Conservation (phyloP, 2,329 filamentous ascomycete genomes). For the Gremmenia infestans region DNA sequence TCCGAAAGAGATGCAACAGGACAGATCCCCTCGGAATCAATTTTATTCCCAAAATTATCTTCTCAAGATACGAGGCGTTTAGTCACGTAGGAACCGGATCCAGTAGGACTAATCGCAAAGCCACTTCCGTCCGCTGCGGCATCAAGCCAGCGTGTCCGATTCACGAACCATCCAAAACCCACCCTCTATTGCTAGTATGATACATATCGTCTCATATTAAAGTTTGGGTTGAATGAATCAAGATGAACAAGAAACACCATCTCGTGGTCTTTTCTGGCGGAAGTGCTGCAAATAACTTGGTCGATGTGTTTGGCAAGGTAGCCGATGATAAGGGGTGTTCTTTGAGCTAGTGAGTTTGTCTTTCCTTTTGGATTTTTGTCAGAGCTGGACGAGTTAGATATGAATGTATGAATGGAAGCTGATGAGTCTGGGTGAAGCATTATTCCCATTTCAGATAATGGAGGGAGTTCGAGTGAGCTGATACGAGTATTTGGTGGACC, state of each 20-base stretch:
- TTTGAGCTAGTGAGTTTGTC: conserved; percentile 30
- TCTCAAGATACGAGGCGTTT: not conserved
- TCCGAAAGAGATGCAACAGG: too few species aligned
- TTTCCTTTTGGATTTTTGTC: not conserved
- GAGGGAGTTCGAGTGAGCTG: conserved; percentile 87
- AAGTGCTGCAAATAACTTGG: conserved; percentile 89
- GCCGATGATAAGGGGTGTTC: conserved; percentile 32
- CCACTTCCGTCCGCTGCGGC: not conserved
- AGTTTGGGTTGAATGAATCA: not conserved
- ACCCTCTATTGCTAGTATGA: not conserved
- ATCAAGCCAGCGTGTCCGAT: not conserved
- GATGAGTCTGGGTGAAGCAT: conserved; percentile 63
- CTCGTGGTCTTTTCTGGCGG: conserved; percentile 86
- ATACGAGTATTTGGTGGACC: conserved; percentile 93
- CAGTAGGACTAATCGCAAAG: not conserved
- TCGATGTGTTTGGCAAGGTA: conserved; percentile 74
- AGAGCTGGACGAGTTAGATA: not conserved
- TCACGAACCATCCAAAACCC: not conserved
- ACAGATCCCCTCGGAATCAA: too few species aligned
- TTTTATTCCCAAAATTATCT: too few species aligned
- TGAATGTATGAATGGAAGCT: conserved; percentile 1
- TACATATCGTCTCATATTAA: not conserved
- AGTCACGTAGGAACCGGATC: not conserved
- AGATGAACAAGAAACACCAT: conserved; percentile 14
- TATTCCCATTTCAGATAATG: conserved; percentile 94